Evolutionary conservation across 495 filamentous ascomycete species (phyloP).

Genomic region (Sporormia fimetaria): DNA sequence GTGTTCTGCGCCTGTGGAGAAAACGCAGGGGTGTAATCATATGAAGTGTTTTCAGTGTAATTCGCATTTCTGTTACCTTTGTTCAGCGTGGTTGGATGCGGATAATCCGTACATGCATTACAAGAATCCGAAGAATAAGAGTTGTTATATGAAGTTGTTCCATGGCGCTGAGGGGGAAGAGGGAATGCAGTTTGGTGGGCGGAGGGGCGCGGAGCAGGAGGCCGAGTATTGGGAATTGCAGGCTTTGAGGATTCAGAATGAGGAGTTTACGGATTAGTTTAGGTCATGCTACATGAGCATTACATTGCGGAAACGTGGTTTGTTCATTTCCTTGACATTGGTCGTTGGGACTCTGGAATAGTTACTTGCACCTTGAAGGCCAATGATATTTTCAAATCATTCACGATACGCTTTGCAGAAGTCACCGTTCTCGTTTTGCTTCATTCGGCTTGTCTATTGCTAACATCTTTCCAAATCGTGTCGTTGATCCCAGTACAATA

Average conservation of each 20-base stretch:
- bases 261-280: too few relatives aligned
- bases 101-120: conserved; percentile 82
- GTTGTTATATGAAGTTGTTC: conserved; percentile 85
- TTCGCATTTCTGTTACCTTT: conserved; percentile 94
- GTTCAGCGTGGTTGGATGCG: conserved; percentile 69
- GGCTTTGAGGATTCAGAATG: conserved; percentile 12
- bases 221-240: conserved; percentile 14
- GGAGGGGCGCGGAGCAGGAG: conserved; percentile 7
- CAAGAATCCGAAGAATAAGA: conserved; percentile 48
- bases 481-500: too few relatives aligned
- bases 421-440: too few relatives aligned
- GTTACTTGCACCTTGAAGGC: too few relatives aligned
- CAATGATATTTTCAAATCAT: too few relatives aligned
- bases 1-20: conserved; percentile 73
- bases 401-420: too few relatives aligned
- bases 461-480: too few relatives aligned
- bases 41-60: conserved; percentile 89
- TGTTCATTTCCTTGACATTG: too few relatives aligned
- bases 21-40: conserved; percentile 92
- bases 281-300: too few relatives aligned
- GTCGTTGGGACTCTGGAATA: too few relatives aligned
- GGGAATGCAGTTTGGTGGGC: conserved; percentile 10
- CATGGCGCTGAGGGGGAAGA: conserved; percentile 51
- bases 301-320: too few relatives aligned
- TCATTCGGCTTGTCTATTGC: too few relatives aligned